phyloP scores from a whole-genome alignment of 306 rosid genomes.

The Begonia masoniana region DNA sequence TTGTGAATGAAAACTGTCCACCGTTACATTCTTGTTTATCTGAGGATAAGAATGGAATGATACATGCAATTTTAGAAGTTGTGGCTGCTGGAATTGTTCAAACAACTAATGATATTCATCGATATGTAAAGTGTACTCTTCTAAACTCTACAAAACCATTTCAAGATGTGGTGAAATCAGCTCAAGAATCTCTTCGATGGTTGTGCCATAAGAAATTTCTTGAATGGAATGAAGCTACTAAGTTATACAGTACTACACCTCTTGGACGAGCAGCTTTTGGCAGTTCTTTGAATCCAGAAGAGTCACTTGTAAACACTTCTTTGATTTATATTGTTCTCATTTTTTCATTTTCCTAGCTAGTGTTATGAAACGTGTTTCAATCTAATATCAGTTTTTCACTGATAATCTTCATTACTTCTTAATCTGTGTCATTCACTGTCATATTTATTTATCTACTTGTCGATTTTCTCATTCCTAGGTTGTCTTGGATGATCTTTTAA shows the following conservation, averaged over 20 bases:
- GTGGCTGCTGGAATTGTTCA: slow-evolving; percentile 98
- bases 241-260: slow-evolving; percentile 79
- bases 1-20: slow-evolving; percentile 74
- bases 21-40: slow-evolving; percentile 84
- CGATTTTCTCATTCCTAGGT: slow-evolving; percentile 28
- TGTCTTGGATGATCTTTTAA: slow-evolving; percentile 90
- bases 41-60: slow-evolving; percentile 94
- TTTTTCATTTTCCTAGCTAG: slow-evolving; percentile 1
- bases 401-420: background rate
- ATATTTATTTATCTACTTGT: too few relatives aligned
- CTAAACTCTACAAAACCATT: slow-evolving; percentile 88
- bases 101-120: slow-evolving; percentile 77
- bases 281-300: slow-evolving; percentile 94
- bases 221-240: slow-evolving; percentile 84
- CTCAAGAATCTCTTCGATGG: slow-evolving; percentile 94
- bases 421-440: background rate
- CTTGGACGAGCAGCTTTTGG: slow-evolving; percentile 95
- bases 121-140: slow-evolving; percentile 92
- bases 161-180: slow-evolving; percentile 91
- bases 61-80: slow-evolving; percentile 94
- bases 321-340: slow-evolving; percentile 9
- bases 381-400: background rate
- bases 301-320: slow-evolving; percentile 64
- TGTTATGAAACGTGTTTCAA: background rate
- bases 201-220: slow-evolving; percentile 80